These are phyloP conservation scores for Arthrobotrys sphaeroides DNA, from an alignment of 2,329 filamentous ascomycete genomes.

Conservation along the genomic window DNA sequence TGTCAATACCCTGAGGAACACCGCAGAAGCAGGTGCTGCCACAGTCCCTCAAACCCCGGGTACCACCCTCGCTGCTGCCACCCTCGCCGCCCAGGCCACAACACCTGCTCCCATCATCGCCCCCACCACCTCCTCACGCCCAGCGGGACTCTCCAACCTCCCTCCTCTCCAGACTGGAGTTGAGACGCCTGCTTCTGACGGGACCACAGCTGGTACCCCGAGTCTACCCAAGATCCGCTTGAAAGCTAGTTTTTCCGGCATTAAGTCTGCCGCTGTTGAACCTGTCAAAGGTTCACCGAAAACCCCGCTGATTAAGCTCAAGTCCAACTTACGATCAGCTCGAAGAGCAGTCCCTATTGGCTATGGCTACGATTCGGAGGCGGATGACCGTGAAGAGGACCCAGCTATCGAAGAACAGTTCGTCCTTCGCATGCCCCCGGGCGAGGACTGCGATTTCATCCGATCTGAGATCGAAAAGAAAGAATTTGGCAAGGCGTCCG, in stretches of 20 bases:
- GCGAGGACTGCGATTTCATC: slow-evolving; percentile 85
- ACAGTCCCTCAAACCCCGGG: slow-evolving; percentile 23
- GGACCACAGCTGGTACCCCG: neutral
- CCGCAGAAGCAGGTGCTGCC: slow-evolving; percentile 1
- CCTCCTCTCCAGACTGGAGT: slow-evolving; percentile 43
- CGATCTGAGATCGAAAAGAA: slow-evolving; percentile 78
- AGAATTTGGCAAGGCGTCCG: slow-evolving; percentile 72
- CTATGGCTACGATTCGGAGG: slow-evolving; percentile 95
- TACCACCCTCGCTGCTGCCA: slow-evolving; percentile 5
- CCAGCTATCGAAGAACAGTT: slow-evolving; percentile 90
- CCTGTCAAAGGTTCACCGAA: slow-evolving; percentile 49
- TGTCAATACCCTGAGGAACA: slow-evolving; percentile 32
- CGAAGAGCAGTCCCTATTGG: slow-evolving; percentile 70
- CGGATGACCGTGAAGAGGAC: slow-evolving; percentile 86
- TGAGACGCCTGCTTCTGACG: neutral
- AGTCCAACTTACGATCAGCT: slow-evolving; percentile 68
- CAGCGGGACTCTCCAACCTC: slow-evolving; percentile 31
- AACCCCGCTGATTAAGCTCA: slow-evolving; percentile 67
- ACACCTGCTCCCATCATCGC: slow-evolving; percentile 33
- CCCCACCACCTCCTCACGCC: slow-evolving; percentile 25
- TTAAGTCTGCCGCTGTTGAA: slow-evolving; percentile 44
- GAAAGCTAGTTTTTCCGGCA: slow-evolving; percentile 9
- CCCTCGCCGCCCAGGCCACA: slow-evolving; percentile 17
- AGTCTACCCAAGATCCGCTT: slow-evolving; percentile 39
- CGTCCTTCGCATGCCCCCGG: slow-evolving; percentile 85